Percentiles rank a stretch among this genome's conserved stretches.
Conservation (phyloP, 2,329 filamentous ascomycete genomes). For the Calonectria pteridis region DNA sequence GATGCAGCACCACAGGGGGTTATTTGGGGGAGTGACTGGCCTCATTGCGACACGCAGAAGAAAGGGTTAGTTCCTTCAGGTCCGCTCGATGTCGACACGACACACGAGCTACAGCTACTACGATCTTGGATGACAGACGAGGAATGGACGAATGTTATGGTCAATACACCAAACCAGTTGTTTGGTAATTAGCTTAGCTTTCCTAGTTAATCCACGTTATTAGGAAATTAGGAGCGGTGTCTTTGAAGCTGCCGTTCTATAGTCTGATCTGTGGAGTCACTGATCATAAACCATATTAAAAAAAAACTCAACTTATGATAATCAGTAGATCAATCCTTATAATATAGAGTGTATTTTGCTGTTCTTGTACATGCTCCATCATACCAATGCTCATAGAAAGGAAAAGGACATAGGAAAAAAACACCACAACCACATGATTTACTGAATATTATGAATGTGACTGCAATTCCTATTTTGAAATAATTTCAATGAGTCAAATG, state of each 20-base stretch:
- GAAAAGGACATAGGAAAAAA: too few relatives aligned
- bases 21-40: conserved; percentile 1
- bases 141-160: background rate
- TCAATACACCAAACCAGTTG: background rate
- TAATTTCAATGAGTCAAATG: too few relatives aligned
- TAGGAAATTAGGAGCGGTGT: background rate
- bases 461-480: too few relatives aligned
- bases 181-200: background rate
- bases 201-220: background rate
- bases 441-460: too few relatives aligned
- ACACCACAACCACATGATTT: too few relatives aligned
- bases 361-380: too few relatives aligned
- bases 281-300: too few relatives aligned
- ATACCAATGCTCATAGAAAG: too few relatives aligned
- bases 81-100: background rate
- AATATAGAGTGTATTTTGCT: too few relatives aligned
- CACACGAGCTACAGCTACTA: background rate
- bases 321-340: too few relatives aligned
- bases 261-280: too few relatives aligned
- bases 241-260: background rate
- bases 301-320: too few relatives aligned
- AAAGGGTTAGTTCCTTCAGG: background rate
- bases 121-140: background rate
- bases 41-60: background rate
- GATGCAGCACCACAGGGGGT: background rate